Percentiles rank a stretch among this genome's conserved stretches.
Evolutionary conservation across 2,329 filamentous ascomycete genomes (phyloP).

Genomic region (Leptographium wingfieldii): DNA sequence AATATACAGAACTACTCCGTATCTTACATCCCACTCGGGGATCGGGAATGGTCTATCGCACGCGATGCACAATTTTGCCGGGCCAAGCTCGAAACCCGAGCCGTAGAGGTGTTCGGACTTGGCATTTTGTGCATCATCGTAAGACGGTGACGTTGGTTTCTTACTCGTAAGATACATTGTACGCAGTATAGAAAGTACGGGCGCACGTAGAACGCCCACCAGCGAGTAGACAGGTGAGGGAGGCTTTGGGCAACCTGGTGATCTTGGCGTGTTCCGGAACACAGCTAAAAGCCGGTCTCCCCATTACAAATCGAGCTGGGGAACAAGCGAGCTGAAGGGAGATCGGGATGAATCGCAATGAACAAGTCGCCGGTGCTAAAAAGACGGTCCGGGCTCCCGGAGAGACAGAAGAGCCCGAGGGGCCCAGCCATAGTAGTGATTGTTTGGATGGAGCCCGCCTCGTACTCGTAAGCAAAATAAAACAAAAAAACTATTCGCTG

Average conservation of each 20-base stretch:
- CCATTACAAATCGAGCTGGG: background rate
- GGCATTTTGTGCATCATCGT: no score
- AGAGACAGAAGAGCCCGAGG: background rate
- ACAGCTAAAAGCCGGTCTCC: background rate
- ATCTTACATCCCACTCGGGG: no score
- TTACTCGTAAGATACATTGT: no score
- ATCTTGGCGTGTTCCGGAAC: background rate
- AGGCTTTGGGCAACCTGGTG: background rate
- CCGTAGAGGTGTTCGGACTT: no score
- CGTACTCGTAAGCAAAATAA: background rate
- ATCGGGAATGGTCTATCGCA: no score
- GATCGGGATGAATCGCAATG: background rate
- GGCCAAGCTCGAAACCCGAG: no score
- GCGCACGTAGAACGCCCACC: background rate
- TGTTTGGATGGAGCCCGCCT: background rate
- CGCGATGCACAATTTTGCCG: no score
- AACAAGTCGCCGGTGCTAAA: background rate
- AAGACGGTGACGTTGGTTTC: no score
- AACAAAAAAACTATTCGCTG: background rate
- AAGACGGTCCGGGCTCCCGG: background rate
- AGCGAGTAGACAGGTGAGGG: background rate
- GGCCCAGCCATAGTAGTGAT: background rate
- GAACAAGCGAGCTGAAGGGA: background rate
- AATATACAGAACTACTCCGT: no score
- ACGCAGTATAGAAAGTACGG: no score